Conservation (phyloP, 257 asterid genomes). For the Parsonsia alboflavescens region DNA sequence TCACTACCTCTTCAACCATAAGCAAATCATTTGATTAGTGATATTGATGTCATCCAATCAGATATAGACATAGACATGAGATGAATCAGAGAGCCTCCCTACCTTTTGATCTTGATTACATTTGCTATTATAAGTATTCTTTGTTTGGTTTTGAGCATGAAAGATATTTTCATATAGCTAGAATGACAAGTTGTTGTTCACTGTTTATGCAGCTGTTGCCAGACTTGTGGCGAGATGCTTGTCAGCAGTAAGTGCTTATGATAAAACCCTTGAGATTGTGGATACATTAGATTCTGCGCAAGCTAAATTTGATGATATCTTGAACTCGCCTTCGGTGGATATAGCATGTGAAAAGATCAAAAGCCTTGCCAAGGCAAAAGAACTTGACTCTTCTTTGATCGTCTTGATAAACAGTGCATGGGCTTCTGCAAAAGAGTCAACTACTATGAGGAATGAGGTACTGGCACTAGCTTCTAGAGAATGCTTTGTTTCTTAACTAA, state of each 20-base stretch:
- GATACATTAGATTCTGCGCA: constrained; percentile 86
- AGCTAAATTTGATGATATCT: constrained; percentile 75
- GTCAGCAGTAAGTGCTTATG: constrained; percentile 87
- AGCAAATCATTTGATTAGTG: not conserved
- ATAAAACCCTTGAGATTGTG: constrained; percentile 78
- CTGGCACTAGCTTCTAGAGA: not conserved
- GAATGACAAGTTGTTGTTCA: constrained; percentile 1
- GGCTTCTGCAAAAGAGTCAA: constrained; percentile 83
- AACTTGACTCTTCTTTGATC: constrained; percentile 86
- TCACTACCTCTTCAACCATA: not conserved
- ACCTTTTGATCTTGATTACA: not conserved
- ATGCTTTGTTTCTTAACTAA: not conserved
- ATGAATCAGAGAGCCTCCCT: not conserved
- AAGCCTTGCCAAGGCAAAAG: constrained; percentile 79
- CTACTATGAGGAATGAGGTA: constrained; percentile 85
- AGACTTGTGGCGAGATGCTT: constrained; percentile 90
- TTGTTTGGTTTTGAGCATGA: not conserved
- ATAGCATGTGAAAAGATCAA: constrained; percentile 84
- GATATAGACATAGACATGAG: not conserved
- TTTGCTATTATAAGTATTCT: not conserved
- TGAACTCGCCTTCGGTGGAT: constrained; percentile 72
- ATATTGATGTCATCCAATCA: too few species aligned
- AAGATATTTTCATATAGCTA: not conserved
- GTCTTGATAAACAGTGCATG: constrained; percentile 85
- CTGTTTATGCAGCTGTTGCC: constrained; percentile 60